A percentile compares a stretch with the other conserved stretches of the same genome.
Evolutionary conservation across 1,139 yeast species (phyloP).

Genomic region (Pichia sp.): DNA sequence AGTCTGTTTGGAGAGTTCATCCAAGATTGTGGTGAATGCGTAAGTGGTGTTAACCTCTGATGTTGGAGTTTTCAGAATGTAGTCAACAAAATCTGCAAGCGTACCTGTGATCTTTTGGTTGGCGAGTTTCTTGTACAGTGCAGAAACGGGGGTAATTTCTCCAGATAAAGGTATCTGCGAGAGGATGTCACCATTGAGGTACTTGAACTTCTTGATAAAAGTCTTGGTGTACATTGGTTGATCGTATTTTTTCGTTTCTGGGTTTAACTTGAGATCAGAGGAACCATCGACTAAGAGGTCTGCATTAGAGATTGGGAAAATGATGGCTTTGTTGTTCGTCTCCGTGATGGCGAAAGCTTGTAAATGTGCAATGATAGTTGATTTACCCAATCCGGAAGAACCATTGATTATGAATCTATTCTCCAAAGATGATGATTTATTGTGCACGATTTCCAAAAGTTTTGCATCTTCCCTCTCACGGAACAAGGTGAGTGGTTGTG

Average conservation of each 20-base stretch:
- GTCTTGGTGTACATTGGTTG: slow-evolving; percentile 77
- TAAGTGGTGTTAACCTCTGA: slow-evolving; percentile 17
- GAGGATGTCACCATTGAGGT: slow-evolving; percentile 49
- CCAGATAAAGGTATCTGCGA: slow-evolving; percentile 42
- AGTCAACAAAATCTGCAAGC: slow-evolving; percentile 34
- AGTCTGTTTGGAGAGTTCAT: slow-evolving; percentile 42
- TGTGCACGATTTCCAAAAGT: slow-evolving; percentile 26
- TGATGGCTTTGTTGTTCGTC: slow-evolving; percentile 31
- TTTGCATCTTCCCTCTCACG: slow-evolving; percentile 31
- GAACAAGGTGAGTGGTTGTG: slow-evolving; percentile 49
- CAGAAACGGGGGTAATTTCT: slow-evolving; percentile 24
- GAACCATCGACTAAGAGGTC: slow-evolving; percentile 62
- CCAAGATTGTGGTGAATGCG: slow-evolving; percentile 46
- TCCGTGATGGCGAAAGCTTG: slow-evolving; percentile 44
- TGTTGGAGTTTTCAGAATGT: slow-evolving; percentile 10
- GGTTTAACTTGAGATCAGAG: slow-evolving; percentile 56
- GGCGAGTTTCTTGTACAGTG: slow-evolving; percentile 7
- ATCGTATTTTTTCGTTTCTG: slow-evolving; percentile 43
- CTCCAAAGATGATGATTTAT: slow-evolving; percentile 26
- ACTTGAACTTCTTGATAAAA: slow-evolving; percentile 49
- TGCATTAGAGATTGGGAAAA: slow-evolving; percentile 63
- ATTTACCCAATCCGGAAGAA: slow-evolving; percentile 73
- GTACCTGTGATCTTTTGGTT: slow-evolving; percentile 22
- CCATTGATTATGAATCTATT: slow-evolving; percentile 63
- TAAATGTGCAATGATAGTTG: slow-evolving; percentile 65